These are phyloP conservation scores for Lasiosphaeria ovina DNA, from an alignment of 495 filamentous ascomycete species.

Conservation along the genomic window DNA sequence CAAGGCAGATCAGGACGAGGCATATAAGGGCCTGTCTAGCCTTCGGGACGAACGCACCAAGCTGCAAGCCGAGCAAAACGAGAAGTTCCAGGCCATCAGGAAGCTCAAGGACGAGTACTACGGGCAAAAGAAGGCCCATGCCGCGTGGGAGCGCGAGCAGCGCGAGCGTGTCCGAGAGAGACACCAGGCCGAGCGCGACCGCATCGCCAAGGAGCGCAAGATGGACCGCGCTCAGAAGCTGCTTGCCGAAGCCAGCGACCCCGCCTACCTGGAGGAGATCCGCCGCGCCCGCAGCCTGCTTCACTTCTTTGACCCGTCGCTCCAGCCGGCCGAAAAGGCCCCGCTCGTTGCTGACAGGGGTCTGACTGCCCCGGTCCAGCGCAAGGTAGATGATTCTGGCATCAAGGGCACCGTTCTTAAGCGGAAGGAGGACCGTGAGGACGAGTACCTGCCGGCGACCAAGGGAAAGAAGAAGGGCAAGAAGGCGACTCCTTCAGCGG, in stretches of 20 bases:
- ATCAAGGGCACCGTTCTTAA: constrained; percentile 75
- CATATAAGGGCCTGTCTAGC: constrained; percentile 79
- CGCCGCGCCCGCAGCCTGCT: constrained; percentile 80
- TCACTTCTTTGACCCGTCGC: constrained; percentile 82
- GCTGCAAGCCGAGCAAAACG: constrained; percentile 76
- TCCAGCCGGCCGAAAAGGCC: constrained; percentile 56
- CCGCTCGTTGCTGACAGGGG: constrained; percentile 64
- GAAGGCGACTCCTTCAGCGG: constrained; percentile 48
- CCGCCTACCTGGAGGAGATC: constrained; percentile 89
- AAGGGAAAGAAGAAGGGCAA: constrained; percentile 94
- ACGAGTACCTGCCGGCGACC: constrained; percentile 79
- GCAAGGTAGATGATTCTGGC: constrained; percentile 73
- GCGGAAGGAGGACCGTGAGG: constrained; percentile 81
- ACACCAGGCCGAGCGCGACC: constrained; percentile 65
- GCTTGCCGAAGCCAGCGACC: constrained; percentile 85
- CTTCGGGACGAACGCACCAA: constrained; percentile 85
- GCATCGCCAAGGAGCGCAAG: constrained; percentile 76
- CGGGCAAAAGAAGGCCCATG: constrained; percentile 69
- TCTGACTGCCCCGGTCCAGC: constrained; percentile 65
- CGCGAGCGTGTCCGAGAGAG: constrained; percentile 61
- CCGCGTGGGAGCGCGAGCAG: constrained; percentile 76
- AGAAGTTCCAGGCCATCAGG: constrained; percentile 75
- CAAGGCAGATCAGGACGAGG: constrained; percentile 85
- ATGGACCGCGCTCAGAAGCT: constrained; percentile 81
- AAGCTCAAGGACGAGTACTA: constrained; percentile 85